Evolutionary conservation across 2,329 filamentous ascomycete genomes (phyloP), one percentile per base, ranked within the genome.

Genomic region (Colletotrichum sp.): DNA sequence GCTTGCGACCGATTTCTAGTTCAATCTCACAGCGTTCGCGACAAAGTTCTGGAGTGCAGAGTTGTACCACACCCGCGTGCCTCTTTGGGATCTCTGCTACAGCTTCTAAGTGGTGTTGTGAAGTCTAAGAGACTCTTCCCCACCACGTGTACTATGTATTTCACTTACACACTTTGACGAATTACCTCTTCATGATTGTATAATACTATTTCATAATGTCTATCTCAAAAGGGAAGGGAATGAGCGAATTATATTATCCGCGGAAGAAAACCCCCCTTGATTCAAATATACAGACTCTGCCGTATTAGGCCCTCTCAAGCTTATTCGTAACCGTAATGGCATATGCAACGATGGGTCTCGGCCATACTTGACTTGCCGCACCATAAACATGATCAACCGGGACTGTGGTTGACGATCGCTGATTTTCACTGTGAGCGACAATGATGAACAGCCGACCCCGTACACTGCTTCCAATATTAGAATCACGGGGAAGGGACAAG

Each of bases 1-100:
- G 26, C 71, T 82, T 52, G 75, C 65, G 13, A 80, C 79, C 4
- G 80, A 81, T 60, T 82, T 82, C 56, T 72, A 78, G 70, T 82
- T 82, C 66, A 80, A 78, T 36, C 73, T 82, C 5, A 70, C 77
- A 18, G 80, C 77, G 1, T 81, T 80, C 61, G 80, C 79, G 43
- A 80, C 80, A 0, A 75, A 81, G 68, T 79, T 70, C 76, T 82
- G 80, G 80, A 77, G 67, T 24, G 62, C 70, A 30, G 78, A 79
- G 16, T 74, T 82, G 30, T 79, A 80, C 66, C 78, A 71, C 52
- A 70, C 66, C 16, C 67, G 67, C 34, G 58, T 77, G 38, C 76
- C 76, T 6, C 61, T 77, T 3, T 77, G 71, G 67, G 76, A 77
- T 34, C 48, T 75, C 60, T 77, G 76, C 67, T 71, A 77, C 56